A percentile compares a stretch with the other conserved stretches of the same genome.
Evolutionary conservation across 306 rosid genomes (phyloP).

Genomic region (Vigna mungo): DNA sequence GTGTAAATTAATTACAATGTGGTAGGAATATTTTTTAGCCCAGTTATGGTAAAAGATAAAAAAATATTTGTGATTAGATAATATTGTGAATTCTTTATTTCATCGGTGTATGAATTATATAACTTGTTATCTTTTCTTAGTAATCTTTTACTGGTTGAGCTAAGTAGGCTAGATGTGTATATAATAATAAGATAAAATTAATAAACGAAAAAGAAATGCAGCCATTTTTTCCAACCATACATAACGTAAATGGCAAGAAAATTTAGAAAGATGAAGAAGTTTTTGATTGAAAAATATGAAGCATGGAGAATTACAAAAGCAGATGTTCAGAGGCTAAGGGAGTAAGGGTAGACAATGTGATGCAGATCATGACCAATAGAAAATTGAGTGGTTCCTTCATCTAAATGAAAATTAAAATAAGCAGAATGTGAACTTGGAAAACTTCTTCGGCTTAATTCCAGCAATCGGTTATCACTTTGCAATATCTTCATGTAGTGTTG

Average conservation of each 20-base stretch:
- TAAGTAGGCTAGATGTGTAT: neutral
- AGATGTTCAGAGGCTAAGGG: neutral
- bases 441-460: constrained; percentile 41
- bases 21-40: neutral
- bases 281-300: neutral
- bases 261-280: neutral
- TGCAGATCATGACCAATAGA: constrained; percentile 5
- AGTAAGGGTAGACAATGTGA: constrained; percentile 1
- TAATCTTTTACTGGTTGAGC: neutral
- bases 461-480: constrained; percentile 47
- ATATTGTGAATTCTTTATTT: neutral
- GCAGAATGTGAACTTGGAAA: constrained; percentile 50
- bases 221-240: neutral
- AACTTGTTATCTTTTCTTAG: neutral
- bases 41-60: neutral
- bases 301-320: neutral
- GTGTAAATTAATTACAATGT: neutral
- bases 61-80: neutral
- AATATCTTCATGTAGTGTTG: constrained; percentile 50
- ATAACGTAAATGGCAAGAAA: neutral
- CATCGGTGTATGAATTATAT: neutral
- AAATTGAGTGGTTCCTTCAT: constrained; percentile 33
- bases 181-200: neutral
- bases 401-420: constrained; percentile 45
- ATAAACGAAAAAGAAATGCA: neutral